phyloP scores from a whole-genome alignment of 208 protist genomes.

The Trypanosoma brucei region DNA sequence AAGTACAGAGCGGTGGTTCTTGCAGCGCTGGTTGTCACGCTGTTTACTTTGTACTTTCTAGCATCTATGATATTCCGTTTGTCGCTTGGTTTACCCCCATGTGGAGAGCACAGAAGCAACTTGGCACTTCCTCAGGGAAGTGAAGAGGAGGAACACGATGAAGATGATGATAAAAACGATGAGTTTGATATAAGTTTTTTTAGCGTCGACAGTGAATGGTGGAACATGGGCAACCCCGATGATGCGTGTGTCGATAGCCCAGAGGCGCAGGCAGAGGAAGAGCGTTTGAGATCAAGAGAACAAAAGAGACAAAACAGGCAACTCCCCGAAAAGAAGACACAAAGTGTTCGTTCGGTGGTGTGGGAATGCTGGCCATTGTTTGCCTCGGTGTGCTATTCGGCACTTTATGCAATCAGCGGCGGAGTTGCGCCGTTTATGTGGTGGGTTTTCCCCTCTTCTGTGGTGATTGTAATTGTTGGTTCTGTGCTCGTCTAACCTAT shows the following conservation, averaged over 20 bases:
- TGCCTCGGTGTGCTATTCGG: constrained; percentile 31
- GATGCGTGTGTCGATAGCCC: constrained; percentile 66
- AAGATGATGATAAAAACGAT: background rate
- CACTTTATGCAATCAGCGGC: constrained; percentile 46
- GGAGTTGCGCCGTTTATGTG: constrained; percentile 55
- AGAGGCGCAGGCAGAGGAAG: constrained; percentile 42
- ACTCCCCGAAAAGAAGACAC: background rate
- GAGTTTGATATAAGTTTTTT: background rate
- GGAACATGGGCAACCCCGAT: constrained; percentile 33
- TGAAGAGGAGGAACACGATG: background rate
- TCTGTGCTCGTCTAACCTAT: constrained; percentile 12
- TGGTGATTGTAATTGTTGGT: constrained; percentile 18
- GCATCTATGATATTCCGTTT: background rate
- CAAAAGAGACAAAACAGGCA: background rate
- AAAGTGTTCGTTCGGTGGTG: constrained; percentile 15
- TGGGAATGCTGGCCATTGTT: constrained; percentile 47
- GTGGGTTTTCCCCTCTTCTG: constrained; percentile 37
- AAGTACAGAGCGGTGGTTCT: constrained; percentile 14
- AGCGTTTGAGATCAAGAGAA: constrained; percentile 11
- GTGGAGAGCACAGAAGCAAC: too few species aligned
- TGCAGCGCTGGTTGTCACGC: background rate
- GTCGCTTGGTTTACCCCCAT: too few species aligned
- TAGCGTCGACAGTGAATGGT: constrained; percentile 2
- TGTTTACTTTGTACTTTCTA: constrained; percentile 2
- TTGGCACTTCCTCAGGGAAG: background rate